These are phyloP conservation scores for Candida sanyiensis DNA, from an alignment of 805 yeast species.

Conservation along the genomic window DNA sequence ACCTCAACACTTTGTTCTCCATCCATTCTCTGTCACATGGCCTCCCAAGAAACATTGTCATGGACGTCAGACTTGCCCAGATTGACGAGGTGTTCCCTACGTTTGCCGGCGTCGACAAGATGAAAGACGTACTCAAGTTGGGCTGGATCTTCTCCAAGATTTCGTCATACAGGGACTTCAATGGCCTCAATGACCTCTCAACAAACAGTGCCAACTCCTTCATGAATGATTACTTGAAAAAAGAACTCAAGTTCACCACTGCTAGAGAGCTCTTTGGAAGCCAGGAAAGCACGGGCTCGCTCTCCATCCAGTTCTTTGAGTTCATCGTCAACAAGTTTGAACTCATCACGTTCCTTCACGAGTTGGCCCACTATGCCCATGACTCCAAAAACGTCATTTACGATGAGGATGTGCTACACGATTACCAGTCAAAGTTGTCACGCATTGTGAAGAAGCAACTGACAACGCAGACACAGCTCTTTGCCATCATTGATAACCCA, in stretches of 20 bases:
- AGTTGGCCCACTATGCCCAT: constrained; percentile 22
- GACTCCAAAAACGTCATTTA: constrained; percentile 4
- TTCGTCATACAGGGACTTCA: constrained; percentile 10
- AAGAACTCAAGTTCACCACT: constrained; percentile 3
- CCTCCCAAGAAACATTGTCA: constrained; percentile 30
- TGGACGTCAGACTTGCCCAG: constrained; percentile 12
- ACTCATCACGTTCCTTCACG: constrained; percentile 32
- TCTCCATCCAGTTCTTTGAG: constrained; percentile 23
- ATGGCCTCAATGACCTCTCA: background rate
- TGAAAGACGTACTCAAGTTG: constrained; percentile 23
- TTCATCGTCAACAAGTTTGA: constrained; percentile 33
- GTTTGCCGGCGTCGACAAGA: constrained; percentile 15
- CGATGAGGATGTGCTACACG: constrained; percentile 29
- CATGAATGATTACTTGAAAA: constrained; percentile 1
- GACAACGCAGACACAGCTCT: constrained; percentile 11
- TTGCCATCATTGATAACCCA: constrained; percentile 13
- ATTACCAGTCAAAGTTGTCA: constrained; percentile 35
- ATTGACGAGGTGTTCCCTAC: constrained; percentile 21
- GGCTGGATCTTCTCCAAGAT: constrained; percentile 24
- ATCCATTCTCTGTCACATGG: constrained; percentile 50
- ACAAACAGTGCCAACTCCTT: background rate
- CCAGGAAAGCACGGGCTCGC: constrained; percentile 1
- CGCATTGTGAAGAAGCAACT: constrained; percentile 31
- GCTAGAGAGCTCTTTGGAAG: background rate
- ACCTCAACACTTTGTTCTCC: constrained; percentile 45